Evolutionary conservation across 495 filamentous ascomycete species (phyloP), one percentile per base, ranked within the genome.

Genomic region (Daldinia vernicosa): DNA sequence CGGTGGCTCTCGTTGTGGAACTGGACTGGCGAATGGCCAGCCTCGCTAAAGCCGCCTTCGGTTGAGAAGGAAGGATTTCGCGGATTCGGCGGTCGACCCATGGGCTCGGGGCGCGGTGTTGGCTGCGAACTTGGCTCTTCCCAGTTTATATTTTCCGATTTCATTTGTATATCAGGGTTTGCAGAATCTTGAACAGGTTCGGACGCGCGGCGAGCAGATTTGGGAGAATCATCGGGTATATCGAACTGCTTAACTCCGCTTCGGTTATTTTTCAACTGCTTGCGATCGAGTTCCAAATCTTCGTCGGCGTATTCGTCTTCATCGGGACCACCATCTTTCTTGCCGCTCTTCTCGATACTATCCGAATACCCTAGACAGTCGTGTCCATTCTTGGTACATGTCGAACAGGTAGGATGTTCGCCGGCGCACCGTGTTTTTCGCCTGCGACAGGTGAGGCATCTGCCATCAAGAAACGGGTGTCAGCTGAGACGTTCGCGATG

Each of bases 361-460:
- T 90, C 88, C 40, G 80, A 85, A 69, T 93, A 93, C 35, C 91
- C 90, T 17, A 89, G 79, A 76, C 91, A 93, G 8, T 83, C 77
- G 74, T 93, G 91, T 17, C 90, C 90, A 77, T 90, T 91, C 70
- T 92, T 90, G 51, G 85, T 85, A 73, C 91, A 93, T 24, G 91
- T 93, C 63, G 89, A 89, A 79, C 91, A 93, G 1, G 87, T 84
- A 78, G 90, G 90, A 69, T 89, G 88, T 80, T 92, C 90, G 62
- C 92, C 92, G 27, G 90, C 92, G 77, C 92, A 94, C 78, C 92
- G 86, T 62, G 92, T 94, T 81, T 94, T 94, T 79, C 92, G 87
- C 74, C 90, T 92, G 78, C 92, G 89, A 79, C 91, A 93, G 60
- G 91, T 94, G 66, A 89, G 84, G 80, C 92, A 93, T 70, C 90